Percentiles rank a stretch among this genome's conserved stretches.
Evolutionary conservation across 169 alveolate species (phyloP).

Genomic region (Eimeria falciformis): DNA sequence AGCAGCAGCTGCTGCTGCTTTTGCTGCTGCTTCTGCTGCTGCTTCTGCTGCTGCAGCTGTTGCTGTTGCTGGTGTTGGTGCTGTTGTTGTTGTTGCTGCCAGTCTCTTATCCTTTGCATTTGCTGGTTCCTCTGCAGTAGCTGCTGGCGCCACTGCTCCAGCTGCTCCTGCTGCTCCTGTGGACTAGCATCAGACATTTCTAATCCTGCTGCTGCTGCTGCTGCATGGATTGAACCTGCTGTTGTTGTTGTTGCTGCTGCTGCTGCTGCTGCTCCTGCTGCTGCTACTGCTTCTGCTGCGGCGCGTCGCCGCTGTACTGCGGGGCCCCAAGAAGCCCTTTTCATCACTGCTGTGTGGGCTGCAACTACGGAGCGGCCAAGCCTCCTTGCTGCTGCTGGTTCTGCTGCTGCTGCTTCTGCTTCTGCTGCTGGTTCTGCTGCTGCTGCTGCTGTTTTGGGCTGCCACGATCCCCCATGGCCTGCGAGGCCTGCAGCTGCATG

Average conservation of each 20-base stretch:
- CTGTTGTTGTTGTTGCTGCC: not conserved
- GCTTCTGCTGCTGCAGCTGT: not conserved
- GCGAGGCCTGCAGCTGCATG: too few species aligned
- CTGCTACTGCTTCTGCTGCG: conserved; percentile 21
- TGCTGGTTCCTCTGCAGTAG: conserved; percentile 8
- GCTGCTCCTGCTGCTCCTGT: not conserved
- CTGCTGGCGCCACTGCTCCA: conserved; percentile 19
- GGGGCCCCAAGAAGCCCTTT: not conserved
- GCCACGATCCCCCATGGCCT: not conserved
- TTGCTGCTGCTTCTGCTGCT: conserved; percentile 11
- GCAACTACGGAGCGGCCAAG: not conserved
- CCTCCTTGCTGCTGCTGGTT: conserved; percentile 7
- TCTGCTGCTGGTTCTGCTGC: conserved; percentile 24
- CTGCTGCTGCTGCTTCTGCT: conserved; percentile 21
- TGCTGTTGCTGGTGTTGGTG: conserved; percentile 24
- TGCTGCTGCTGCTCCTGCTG: conserved; percentile 23
- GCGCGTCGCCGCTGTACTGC: not conserved
- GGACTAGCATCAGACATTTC: not conserved
- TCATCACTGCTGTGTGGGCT: not conserved
- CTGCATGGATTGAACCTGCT: not conserved
- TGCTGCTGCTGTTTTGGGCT: conserved; percentile 10
- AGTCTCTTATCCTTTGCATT: too few species aligned
- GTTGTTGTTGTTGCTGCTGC: conserved; percentile 7
- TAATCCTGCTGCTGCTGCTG: not conserved
- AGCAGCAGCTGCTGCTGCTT: conserved; percentile 22